Percentiles rank a stretch among this genome's conserved stretches.
phyloP scores from a whole-genome alignment of 164 flowering plant species.

The Saururus chinensis region DNA sequence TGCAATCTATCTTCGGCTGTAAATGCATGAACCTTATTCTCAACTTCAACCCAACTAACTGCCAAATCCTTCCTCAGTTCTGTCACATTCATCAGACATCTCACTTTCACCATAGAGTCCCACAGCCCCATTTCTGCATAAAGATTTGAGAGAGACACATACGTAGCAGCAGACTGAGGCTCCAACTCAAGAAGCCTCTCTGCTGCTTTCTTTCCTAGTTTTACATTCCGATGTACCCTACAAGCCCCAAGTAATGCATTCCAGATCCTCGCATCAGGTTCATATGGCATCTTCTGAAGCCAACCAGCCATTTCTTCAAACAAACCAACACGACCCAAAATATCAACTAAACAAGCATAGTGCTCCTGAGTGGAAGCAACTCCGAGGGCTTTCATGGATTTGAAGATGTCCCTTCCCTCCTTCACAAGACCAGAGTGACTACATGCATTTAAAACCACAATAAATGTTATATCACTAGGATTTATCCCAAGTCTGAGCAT shows the following conservation, averaged over 20 bases:
- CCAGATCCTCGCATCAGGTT: constrained; percentile 44
- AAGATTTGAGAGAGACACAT: constrained; percentile 46
- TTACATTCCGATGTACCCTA: constrained; percentile 45
- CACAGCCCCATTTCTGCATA: constrained; percentile 46
- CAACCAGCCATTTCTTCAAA: constrained; percentile 29
- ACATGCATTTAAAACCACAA: constrained; percentile 52
- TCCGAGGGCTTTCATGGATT: constrained; percentile 35
- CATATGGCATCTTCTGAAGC: constrained; percentile 37
- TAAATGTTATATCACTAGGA: constrained; percentile 43
- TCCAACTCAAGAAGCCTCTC: constrained; percentile 43
- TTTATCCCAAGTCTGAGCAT: constrained; percentile 36
- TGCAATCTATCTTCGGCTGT: constrained; percentile 30
- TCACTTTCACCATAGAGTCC: constrained; percentile 40
- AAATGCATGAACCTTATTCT: constrained; percentile 31
- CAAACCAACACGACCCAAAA: constrained; percentile 52
- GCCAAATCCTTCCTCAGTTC: constrained; percentile 39
- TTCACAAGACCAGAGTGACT: constrained; percentile 55
- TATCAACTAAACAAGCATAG: constrained; percentile 58
- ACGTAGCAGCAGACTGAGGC: constrained; percentile 42
- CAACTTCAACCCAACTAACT: constrained; percentile 54
- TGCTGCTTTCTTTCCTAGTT: constrained; percentile 42
- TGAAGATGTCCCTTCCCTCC: constrained; percentile 41
- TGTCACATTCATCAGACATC: constrained; percentile 42
- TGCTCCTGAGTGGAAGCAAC: constrained; percentile 51
- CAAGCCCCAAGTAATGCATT: constrained; percentile 51